Conservation (phyloP, 2,329 filamentous ascomycete species). For the Grosmannia clavigera region DNA sequence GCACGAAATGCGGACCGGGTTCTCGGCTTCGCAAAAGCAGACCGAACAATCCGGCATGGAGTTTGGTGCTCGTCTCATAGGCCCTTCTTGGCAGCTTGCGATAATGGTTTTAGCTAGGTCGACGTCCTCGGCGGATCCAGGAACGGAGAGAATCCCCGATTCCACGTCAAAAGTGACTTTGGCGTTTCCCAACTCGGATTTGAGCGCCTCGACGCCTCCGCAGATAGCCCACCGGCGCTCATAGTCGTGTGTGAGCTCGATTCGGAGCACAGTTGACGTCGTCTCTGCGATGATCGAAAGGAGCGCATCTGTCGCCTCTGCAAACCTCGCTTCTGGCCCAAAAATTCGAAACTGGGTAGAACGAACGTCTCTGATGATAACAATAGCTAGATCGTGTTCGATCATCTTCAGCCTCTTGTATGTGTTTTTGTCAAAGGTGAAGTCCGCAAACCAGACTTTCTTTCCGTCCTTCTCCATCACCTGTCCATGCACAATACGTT, state of each 20-base stretch:
- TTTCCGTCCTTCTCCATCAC: slow-evolving; percentile 16
- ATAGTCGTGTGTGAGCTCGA: not conserved
- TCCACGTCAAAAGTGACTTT: not conserved
- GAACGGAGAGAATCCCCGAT: not conserved
- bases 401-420: not conserved
- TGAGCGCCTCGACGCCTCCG: not conserved
- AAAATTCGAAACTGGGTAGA: slow-evolving; percentile 19
- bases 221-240: not conserved
- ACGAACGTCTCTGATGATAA: slow-evolving; percentile 18
- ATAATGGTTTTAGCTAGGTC: not conserved
- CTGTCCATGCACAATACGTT: slow-evolving; percentile 21
- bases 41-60: slow-evolving; percentile 16
- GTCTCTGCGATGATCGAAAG: slow-evolving; percentile 6
- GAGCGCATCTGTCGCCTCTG: slow-evolving; percentile 5
- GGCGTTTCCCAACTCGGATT: not conserved
- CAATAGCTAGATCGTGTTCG: slow-evolving; percentile 9
- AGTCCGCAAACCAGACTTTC: slow-evolving; percentile 19
- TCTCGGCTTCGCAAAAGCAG: slow-evolving; percentile 25
- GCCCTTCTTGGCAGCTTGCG: not conserved
- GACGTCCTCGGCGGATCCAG: not conserved
- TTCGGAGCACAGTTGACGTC: not conserved
- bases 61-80: not conserved
- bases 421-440: not conserved
- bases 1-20: slow-evolving; percentile 23
- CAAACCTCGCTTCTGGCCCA: slow-evolving; percentile 10